Conservation (phyloP, 2,329 filamentous ascomycete species). For the Cladosporium sp. region DNA sequence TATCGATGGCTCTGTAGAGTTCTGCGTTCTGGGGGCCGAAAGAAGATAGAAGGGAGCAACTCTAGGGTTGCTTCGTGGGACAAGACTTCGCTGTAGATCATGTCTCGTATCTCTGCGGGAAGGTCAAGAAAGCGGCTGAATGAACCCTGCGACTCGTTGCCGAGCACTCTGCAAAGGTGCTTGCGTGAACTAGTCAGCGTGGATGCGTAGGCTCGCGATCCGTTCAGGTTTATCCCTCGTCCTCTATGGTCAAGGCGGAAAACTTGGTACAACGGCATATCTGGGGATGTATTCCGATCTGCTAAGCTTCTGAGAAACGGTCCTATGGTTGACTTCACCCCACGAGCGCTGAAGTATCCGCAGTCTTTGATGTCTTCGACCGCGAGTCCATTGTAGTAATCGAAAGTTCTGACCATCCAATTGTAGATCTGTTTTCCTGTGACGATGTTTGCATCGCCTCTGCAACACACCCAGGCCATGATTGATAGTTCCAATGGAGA, state of each 20-base stretch:
- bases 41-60: background rate
- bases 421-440: background rate
- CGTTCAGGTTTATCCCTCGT: too few species aligned
- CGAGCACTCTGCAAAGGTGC: background rate
- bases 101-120: conserved; percentile 15
- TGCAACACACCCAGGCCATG: conserved; percentile 6
- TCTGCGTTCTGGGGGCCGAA: too few species aligned
- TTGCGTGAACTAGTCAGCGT: background rate
- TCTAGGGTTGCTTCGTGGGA: background rate
- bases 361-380: too few species aligned
- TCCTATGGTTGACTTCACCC: background rate
- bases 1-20: too few species aligned
- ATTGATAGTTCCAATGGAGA: conserved; percentile 7
- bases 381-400: background rate
- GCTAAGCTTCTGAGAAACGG: background rate
- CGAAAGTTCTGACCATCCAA: background rate
- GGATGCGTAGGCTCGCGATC: too few species aligned
- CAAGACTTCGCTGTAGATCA: conserved; percentile 18
- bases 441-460: background rate
- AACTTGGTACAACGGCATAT: background rate
- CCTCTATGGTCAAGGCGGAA: too few species aligned
- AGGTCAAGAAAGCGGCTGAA: conserved; percentile 14
- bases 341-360: too few species aligned
- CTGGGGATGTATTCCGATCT: background rate
- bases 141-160: too few species aligned